These are phyloP conservation scores for Iris pallida DNA, from an alignment of 116 monocot species.

Conservation along the genomic window DNA sequence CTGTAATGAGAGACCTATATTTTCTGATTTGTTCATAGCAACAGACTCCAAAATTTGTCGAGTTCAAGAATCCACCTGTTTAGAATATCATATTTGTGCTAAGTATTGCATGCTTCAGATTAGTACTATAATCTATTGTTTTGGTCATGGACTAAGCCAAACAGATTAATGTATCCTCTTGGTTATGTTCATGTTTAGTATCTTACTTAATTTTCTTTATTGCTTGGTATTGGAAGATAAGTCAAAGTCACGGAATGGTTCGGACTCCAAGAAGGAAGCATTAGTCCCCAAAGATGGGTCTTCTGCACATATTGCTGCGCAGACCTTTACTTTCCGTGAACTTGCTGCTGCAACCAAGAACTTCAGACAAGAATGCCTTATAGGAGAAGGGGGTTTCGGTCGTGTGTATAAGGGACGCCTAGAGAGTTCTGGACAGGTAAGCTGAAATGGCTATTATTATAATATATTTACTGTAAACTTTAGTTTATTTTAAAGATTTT, in stretches of 20 bases:
- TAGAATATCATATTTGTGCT: too few relatives aligned
- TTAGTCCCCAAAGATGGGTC: conserved; percentile 28
- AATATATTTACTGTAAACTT: not conserved
- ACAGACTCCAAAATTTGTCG: too few relatives aligned
- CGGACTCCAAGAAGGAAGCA: conserved; percentile 39
- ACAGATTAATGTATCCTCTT: too few relatives aligned
- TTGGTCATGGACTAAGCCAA: too few relatives aligned
- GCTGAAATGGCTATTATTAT: not conserved
- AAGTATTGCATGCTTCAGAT: too few relatives aligned
- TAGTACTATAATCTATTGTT: too few relatives aligned
- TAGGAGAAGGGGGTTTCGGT: conserved; percentile 81
- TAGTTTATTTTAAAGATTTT: not conserved
- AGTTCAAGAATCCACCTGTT: too few relatives aligned
- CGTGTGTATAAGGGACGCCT: conserved; percentile 70
- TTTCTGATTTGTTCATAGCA: too few relatives aligned
- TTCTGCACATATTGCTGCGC: conserved; percentile 49
- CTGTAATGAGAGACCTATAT: too few relatives aligned
- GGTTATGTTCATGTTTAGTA: too few relatives aligned
- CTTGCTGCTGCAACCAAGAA: conserved; percentile 66
- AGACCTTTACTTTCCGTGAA: conserved; percentile 57
- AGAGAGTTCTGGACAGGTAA: conserved; percentile 54
- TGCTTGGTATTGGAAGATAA: conserved; percentile 22
- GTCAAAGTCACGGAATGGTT: conserved; percentile 28
- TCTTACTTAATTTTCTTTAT: not conserved
- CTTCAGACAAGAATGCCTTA: conserved; percentile 54